Base-by-base conservation (phyloP, 1,139 yeast species). In the Kurtzmaniella quercitrusa region DNA sequence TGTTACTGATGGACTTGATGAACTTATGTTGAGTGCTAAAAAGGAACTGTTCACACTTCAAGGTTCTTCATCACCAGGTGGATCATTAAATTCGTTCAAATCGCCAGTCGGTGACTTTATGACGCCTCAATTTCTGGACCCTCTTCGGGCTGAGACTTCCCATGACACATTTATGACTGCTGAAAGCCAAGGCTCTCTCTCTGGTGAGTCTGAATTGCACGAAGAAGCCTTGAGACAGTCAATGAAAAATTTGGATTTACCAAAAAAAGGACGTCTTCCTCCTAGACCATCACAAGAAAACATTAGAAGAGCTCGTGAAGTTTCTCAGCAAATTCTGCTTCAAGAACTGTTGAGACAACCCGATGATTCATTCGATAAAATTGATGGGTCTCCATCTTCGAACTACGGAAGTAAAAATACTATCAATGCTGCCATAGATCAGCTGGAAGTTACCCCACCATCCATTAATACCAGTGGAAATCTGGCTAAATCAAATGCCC, bases 1-100 rank as follows among this genome's bases (percentile, higher is more conserved):
- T 9, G 55, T 71, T 21, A 60, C 60, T 43, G 74, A 69, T 44
- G 75, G 67, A 47, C 59, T 71, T 38, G 75, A 71, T 45, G 59
- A 59, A 45, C 57, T 71, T 41, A 71, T 71, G 77, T 60, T 60
- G 33, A 61, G 65, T 42, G 76, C 76, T 20, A 19, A 34, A 20
- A 34, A 19, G 23, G 37, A 34, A 19, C 21, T 17, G 15, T 34
- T 34, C 36, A 12, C 36, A 5, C 51, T 35, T 55, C 61, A 14
- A 9, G 15, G 34, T 14, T 14, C 18, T 30, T 22, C 26, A 7
- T 11, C 26, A 7, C 34, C 18, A 16, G 34, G 34, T 5, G 34
- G 15, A 18, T 30, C 34, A 14, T 14, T 30, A 14, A 18, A 30
- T 14, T 18, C 36, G 5, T 4, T 17, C 8, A 18, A 17, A 18